phyloP scores from a whole-genome alignment of 2,329 filamentous ascomycete species.

The Fusarium phyllophilum region DNA sequence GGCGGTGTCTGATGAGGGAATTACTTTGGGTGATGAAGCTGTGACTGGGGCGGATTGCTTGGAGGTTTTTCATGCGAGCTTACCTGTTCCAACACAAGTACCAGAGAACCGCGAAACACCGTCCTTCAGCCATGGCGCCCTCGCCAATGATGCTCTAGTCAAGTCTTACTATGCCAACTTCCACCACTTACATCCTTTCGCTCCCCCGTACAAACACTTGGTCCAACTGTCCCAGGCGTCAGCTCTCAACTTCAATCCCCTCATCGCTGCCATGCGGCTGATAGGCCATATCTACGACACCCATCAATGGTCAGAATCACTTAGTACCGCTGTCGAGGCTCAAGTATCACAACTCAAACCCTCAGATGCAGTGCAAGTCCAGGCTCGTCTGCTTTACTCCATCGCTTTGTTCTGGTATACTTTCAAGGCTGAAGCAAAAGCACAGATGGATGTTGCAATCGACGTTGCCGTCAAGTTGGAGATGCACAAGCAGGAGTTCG shows the following conservation, averaged over 20 bases:
- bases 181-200: slow-evolving; percentile 48
- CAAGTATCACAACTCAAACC: background rate
- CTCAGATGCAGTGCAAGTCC: slow-evolving; percentile 47
- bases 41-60: background rate
- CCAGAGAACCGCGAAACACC: background rate
- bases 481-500: slow-evolving; percentile 67
- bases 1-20: accelerated
- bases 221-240: slow-evolving; percentile 6
- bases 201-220: slow-evolving; percentile 37
- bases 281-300: slow-evolving; percentile 50
- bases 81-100: background rate
- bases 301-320: slow-evolving; percentile 17
- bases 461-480: slow-evolving; percentile 68
- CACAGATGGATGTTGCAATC: slow-evolving; percentile 59
- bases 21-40: background rate
- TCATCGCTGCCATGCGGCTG: slow-evolving; percentile 46
- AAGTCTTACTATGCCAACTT: slow-evolving; percentile 51
- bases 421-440: slow-evolving; percentile 38
- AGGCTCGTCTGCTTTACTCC: slow-evolving; percentile 51
- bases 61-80: background rate
- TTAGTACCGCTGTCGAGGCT: slow-evolving; percentile 11
- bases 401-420: slow-evolving; percentile 50
- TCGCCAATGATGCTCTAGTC: slow-evolving; percentile 41
- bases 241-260: slow-evolving; percentile 25
- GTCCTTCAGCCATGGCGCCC: background rate